Base-by-base conservation (phyloP, 2,329 filamentous ascomycete genomes). In the Ceratocystis colombiana region DNA sequence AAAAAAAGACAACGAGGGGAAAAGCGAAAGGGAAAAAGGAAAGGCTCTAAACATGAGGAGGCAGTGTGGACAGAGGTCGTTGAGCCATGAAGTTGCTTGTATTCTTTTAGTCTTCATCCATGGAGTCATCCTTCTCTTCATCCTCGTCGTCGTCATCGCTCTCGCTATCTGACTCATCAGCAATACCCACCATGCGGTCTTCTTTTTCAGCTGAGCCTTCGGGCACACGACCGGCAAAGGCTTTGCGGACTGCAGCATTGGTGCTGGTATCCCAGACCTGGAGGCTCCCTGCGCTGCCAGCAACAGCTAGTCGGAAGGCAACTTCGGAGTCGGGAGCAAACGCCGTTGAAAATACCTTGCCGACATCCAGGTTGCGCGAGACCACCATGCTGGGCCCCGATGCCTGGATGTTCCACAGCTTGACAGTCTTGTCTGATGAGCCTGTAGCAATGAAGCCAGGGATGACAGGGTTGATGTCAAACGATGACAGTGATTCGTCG, bases 201-300 rank as follows among this genome's bases (percentile, higher is more conserved):
- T 84, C 82, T 28, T 86, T 84, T 62, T 84, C 84, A 5, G 80
- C 77, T 69, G 80, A 73, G 20, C 84, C 81, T 67, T 93, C 81
- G 67, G 76, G 76, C 8, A 79, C 72, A 84, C 86, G 72, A 79
- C 84, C 45, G 1, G 88, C 90, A 77, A 99, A 99, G 1, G 88
- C 87, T 69, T 88, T 83, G 67, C 94, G 84, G 41, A 99, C 90
- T 30, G 88, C 88, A 15, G 84, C 84, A 74, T 99, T 99, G 67
- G 94, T 99, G 75, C 90, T 84, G 25, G 94, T 96, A 76, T 97
- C 93, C 94, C 94, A 99, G 64, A 99, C 86, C 74, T 96, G 89
- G 73, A 97, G 86, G 45, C 84, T 84, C 59, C 94, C 94, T 78
- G 95, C 95, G 79, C 92, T 97, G 66, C 94, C 94, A 5, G 93